phyloP scores from a whole-genome alignment of 768 basidiomycete species.

The Amyloporia xantha region DNA sequence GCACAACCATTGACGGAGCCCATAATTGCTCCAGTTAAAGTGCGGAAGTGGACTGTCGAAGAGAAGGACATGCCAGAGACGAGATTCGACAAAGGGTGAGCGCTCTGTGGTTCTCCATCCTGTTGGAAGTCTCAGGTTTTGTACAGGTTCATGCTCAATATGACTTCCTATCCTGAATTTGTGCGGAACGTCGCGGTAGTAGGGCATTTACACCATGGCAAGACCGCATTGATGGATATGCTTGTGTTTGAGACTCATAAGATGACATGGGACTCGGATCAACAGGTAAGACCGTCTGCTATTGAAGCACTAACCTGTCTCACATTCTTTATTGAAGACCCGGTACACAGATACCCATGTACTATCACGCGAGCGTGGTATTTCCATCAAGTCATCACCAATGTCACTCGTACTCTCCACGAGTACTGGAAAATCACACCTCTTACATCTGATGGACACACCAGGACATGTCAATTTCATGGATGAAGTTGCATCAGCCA shows the following conservation, averaged over 20 bases:
- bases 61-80: slow-evolving; percentile 96
- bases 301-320: slow-evolving; percentile 1
- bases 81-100: slow-evolving; percentile 94
- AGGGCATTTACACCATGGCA: slow-evolving; percentile 96
- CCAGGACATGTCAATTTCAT: slow-evolving; percentile 98
- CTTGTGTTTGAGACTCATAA: slow-evolving; percentile 96
- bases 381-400: slow-evolving; percentile 95
- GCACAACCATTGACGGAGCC: slow-evolving; percentile 92
- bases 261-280: slow-evolving; percentile 88
- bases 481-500: slow-evolving; percentile 90
- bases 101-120: slow-evolving; percentile 1
- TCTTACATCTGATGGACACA: slow-evolving; percentile 92
- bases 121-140: neutral
- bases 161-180: slow-evolving; percentile 90
- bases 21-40: slow-evolving; percentile 91
- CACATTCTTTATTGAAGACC: slow-evolving; percentile 39
- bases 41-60: slow-evolving; percentile 90
- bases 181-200: slow-evolving; percentile 94
- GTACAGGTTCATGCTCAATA: slow-evolving; percentile 80
- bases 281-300: slow-evolving; percentile 49
- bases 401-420: slow-evolving; percentile 88
- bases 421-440: slow-evolving; percentile 86
- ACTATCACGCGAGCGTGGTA: slow-evolving; percentile 79
- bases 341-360: slow-evolving; percentile 96
- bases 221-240: slow-evolving; percentile 97